These are phyloP conservation scores for Bruguiera hainesii DNA, from an alignment of 441 rosid genomes.

Conservation along the genomic window DNA sequence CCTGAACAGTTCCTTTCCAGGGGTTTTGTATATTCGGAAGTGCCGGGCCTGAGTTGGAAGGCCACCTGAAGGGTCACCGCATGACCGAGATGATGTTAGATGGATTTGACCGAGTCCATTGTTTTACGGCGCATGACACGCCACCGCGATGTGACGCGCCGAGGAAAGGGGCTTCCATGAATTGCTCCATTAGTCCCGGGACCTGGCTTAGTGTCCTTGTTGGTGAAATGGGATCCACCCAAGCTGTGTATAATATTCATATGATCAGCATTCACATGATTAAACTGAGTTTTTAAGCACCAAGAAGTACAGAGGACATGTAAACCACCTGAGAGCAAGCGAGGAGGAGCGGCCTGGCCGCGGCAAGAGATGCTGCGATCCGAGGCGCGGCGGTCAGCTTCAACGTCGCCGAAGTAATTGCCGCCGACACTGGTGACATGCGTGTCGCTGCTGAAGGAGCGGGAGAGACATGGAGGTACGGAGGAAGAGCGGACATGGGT, in stretches of 20 bases:
- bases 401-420: conserved; percentile 21
- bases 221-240: conserved; percentile 48
- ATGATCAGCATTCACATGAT: no score
- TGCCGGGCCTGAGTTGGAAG: no score
- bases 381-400: conserved; percentile 24
- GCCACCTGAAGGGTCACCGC: no score
- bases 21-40: no score
- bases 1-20: no score
- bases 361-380: conserved; percentile 27
- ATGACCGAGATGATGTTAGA: no score
- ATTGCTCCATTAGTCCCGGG: conserved; percentile 49
- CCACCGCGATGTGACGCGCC: conserved; percentile 20
- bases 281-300: no score
- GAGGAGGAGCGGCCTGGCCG: conserved; percentile 16
- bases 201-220: conserved; percentile 57
- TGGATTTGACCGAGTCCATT: no score
- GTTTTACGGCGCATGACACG: background rate
- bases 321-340: conserved; percentile 13
- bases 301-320: no score
- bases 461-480: conserved; percentile 24
- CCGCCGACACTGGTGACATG: conserved; percentile 30
- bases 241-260: no score
- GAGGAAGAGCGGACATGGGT: conserved; percentile 23
- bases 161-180: conserved; percentile 46
- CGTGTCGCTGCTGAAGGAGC: conserved; percentile 57